Evolutionary conservation across 345 rosid species (phyloP), one percentile per base, ranked within the genome.

Genomic region (Melaleuca quinquenervia): DNA sequence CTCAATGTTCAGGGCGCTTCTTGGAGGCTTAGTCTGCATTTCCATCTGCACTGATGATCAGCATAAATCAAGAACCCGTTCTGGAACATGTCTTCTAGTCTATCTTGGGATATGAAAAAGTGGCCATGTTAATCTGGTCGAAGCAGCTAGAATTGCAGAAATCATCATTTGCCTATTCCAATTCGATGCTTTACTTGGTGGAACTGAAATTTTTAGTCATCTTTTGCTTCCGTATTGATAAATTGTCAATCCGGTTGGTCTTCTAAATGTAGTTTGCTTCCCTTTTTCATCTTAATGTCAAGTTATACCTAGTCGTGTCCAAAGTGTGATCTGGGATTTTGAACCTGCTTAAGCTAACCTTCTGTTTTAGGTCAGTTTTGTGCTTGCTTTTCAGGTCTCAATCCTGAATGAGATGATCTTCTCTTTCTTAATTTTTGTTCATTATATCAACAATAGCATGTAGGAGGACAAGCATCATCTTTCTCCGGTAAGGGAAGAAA

Each of bases 401-500:
- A 48, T 70, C 26, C 48, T 70, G 48, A 36, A 36, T 36, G 80
- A 70, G 80, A 70, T 20, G 26, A 70, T 70, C 20, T 18, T 36
- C 80, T 70, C 48, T 58, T 58, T 70, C 80, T 70, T 70, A 36
- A 70, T 18, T 70, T 70, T 36, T 44, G 24, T 70, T 70, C 80
- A 36, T 70, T 70, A 36, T 70, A 24, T 32, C 48, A 36, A 70
- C 41, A 8, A 32, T 87, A 94, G 95, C 87, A 90, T 62, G 60
- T 87, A 52, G 89, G 87, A 62, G 92, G 92, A 58, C 90, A 86
- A 24, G 80, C 80, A 70, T 91, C 94, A 12, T 91, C 94, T 88
- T 92, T 90, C 82, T 90, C 94, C 5, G 96, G 95, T 5, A 94
- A 93, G 88, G 96, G 96, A 56, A 93, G 87, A 88, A 92, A 91